phyloP scores from a whole-genome alignment of 345 rosid species.

The Lagerstroemia speciosa region DNA sequence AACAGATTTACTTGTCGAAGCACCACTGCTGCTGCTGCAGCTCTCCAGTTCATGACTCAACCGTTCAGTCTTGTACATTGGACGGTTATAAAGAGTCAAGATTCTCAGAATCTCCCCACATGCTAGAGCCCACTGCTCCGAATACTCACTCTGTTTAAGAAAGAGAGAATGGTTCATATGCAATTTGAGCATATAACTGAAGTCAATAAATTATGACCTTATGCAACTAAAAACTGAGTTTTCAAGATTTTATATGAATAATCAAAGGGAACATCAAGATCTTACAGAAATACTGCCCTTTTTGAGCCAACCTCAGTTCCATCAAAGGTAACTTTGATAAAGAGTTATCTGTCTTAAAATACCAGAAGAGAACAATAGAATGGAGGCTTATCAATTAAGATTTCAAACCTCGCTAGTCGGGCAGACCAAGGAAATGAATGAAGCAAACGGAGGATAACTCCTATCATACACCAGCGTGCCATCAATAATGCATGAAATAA shows the following conservation, averaged over 20 bases:
- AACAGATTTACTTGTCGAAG: constrained; percentile 31
- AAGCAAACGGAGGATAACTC: constrained; percentile 74
- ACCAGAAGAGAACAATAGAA: neutral
- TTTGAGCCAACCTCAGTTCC: neutral
- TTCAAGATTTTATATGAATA: neutral
- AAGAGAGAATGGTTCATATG: neutral
- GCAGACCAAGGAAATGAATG: constrained; percentile 87
- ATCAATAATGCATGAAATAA: constrained; percentile 85
- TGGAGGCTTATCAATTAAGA: neutral
- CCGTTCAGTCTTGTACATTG: constrained; percentile 67
- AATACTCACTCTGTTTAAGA: constrained; percentile 67
- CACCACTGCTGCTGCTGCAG: constrained; percentile 31
- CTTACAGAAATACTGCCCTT: neutral
- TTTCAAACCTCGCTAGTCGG: constrained; percentile 67
- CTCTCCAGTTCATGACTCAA: constrained; percentile 47
- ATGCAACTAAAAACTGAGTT: neutral
- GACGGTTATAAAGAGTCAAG: constrained; percentile 95
- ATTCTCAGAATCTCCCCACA: constrained; percentile 94
- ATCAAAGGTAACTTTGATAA: neutral
- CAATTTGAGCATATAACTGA: neutral
- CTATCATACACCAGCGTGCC: constrained; percentile 74
- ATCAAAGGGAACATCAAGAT: neutral
- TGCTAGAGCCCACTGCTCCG: constrained; percentile 98
- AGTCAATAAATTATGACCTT: neutral
- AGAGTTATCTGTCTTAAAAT: neutral